These are phyloP conservation scores for Eimeria tenella DNA, from an alignment of 169 alveolate species.

Conservation along the genomic window DNA sequence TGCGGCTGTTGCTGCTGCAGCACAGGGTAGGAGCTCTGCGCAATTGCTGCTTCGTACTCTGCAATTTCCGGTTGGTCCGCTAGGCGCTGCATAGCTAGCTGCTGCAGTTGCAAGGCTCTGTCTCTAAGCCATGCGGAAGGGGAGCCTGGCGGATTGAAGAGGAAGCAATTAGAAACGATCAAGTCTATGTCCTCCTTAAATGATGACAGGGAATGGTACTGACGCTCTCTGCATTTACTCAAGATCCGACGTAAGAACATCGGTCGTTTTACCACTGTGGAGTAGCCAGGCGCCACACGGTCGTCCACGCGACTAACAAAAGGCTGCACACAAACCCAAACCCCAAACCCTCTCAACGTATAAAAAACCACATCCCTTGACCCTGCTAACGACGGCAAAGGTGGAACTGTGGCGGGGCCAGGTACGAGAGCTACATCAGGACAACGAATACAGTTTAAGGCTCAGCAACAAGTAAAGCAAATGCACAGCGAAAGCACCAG, in stretches of 20 bases:
- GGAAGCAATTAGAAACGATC: slow-evolving; percentile 88
- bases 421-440: too few relatives aligned
- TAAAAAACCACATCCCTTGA: too few relatives aligned
- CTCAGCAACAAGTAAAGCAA: too few relatives aligned
- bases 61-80: slow-evolving; percentile 69
- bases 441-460: too few relatives aligned
- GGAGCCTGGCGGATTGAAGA: slow-evolving; percentile 86
- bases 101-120: slow-evolving; percentile 71
- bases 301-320: slow-evolving; percentile 88
- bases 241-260: slow-evolving; percentile 89
- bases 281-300: slow-evolving; percentile 90
- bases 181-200: slow-evolving; percentile 87
- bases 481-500: too few relatives aligned
- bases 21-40: slow-evolving; percentile 24
- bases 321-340: slow-evolving; percentile 81
- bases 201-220: slow-evolving; percentile 84
- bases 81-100: slow-evolving; percentile 46
- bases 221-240: slow-evolving; percentile 86
- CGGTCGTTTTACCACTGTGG: slow-evolving; percentile 87
- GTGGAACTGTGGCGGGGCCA: too few relatives aligned
- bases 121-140: slow-evolving; percentile 80
- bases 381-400: too few relatives aligned
- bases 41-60: slow-evolving; percentile 45
- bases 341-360: not conserved
- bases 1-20: slow-evolving; percentile 45